phyloP scores from a whole-genome alignment of 129 eudicot genomes.

The Erigeron canadensis region DNA sequence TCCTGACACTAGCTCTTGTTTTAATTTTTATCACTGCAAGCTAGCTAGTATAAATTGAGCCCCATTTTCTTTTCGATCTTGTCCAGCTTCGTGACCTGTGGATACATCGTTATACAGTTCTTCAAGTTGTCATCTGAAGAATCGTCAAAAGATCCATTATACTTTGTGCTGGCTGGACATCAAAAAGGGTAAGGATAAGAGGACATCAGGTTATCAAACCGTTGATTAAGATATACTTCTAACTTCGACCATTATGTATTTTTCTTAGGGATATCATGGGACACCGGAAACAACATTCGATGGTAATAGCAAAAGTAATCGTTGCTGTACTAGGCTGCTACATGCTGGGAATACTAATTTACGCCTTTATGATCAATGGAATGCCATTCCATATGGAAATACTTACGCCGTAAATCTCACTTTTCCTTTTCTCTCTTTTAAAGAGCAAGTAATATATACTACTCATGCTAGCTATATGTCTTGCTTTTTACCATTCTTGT shows the following conservation, averaged over 20 bases:
- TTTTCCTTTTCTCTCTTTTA: neutral
- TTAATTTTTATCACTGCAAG: too few relatives aligned
- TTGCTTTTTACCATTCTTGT: too few relatives aligned
- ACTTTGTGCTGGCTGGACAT: neutral
- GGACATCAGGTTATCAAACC: neutral
- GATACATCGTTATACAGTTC: neutral
- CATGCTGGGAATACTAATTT: neutral
- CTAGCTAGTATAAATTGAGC: too few relatives aligned
- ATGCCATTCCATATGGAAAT: neutral
- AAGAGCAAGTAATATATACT: neutral
- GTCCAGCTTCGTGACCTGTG: slow-evolving; percentile 2
- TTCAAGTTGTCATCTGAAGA: slow-evolving; percentile 10
- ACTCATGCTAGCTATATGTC: too few relatives aligned
- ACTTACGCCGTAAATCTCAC: slow-evolving; percentile 7
- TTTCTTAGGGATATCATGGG: neutral
- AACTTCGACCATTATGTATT: too few relatives aligned
- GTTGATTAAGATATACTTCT: too few relatives aligned
- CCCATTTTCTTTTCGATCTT: neutral
- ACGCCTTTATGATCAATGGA: slow-evolving; percentile 8
- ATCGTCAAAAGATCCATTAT: neutral
- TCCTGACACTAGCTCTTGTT: neutral
- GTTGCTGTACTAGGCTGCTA: neutral
- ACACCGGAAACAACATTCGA: neutral
- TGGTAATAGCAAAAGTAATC: slow-evolving; percentile 1
- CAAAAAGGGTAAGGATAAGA: neutral